These are phyloP conservation scores for Nymphaea colorata DNA, from an alignment of 164 flowering plant genomes.

Conservation along the genomic window DNA sequence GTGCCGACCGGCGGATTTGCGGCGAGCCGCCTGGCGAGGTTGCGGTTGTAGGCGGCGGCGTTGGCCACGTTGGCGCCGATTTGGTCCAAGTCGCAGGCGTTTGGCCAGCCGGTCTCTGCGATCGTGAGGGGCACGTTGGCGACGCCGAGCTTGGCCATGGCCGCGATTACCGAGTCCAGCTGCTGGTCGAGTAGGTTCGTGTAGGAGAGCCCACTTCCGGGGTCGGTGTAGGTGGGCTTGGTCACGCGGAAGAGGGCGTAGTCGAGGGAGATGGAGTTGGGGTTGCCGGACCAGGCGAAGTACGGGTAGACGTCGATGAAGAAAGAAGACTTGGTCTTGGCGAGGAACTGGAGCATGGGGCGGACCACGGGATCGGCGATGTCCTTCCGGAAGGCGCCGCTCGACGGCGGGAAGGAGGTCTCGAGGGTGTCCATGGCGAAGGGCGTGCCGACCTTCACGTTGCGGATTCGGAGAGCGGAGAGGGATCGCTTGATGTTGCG, in stretches of 20 bases:
- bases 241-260: constrained; percentile 45
- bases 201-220: constrained; percentile 41
- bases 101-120: constrained; percentile 95
- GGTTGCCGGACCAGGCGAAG: constrained; percentile 58
- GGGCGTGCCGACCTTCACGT: constrained; percentile 72
- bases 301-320: constrained; percentile 79
- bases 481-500: constrained; percentile 35
- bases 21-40: constrained; percentile 35
- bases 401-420: constrained; percentile 75
- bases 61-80: constrained; percentile 69
- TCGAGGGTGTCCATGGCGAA: constrained; percentile 66
- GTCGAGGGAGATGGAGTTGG: constrained; percentile 34
- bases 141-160: constrained; percentile 55
- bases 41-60: constrained; percentile 86
- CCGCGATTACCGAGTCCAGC: constrained; percentile 64
- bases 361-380: constrained; percentile 34
- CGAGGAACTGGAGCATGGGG: constrained; percentile 65
- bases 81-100: constrained; percentile 60
- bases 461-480: constrained; percentile 20
- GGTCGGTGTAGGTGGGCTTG: constrained; percentile 42
- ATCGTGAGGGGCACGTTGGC: constrained; percentile 35
- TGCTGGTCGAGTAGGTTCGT: constrained; percentile 69
- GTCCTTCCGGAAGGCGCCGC: constrained; percentile 62
- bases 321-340: constrained; percentile 67
- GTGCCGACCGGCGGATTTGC: constrained; percentile 52